Percentiles rank a stretch among this genome's conserved stretches.
Evolutionary conservation across 2,329 filamentous ascomycete species (phyloP).

Genomic region (Aureobasidium sp.): DNA sequence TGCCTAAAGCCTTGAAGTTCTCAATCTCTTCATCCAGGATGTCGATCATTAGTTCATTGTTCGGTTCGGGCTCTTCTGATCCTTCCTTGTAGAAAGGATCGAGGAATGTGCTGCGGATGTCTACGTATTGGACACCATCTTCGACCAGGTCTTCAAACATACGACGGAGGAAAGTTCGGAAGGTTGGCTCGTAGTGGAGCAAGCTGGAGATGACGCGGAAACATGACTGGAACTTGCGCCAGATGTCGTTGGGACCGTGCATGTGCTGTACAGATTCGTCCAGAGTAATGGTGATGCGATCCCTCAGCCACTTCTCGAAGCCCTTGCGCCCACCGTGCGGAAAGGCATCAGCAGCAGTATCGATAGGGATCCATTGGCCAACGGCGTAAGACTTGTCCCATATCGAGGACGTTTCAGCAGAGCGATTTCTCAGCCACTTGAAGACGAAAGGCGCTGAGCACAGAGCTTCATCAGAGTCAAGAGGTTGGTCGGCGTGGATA

Average conservation of each 20-base stretch:
- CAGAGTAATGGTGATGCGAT: constrained; percentile 62
- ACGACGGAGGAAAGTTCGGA: constrained; percentile 64
- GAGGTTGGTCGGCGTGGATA: constrained; percentile 52
- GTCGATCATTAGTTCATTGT: constrained; percentile 63
- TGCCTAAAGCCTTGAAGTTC: constrained; percentile 61
- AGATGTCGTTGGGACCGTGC: constrained; percentile 75
- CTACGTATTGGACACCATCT: constrained; percentile 80
- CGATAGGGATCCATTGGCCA: constrained; percentile 52
- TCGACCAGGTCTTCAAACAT: constrained; percentile 65
- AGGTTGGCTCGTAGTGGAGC: constrained; percentile 86
- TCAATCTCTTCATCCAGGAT: constrained; percentile 72
- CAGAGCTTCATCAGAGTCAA: constrained; percentile 49
- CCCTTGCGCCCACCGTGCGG: constrained; percentile 63
- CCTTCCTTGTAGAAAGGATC: constrained; percentile 62
- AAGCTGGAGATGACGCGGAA: constrained; percentile 69
- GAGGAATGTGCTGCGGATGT: constrained; percentile 70
- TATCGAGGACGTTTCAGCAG: constrained; percentile 43
- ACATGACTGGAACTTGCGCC: constrained; percentile 74
- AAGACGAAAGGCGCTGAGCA: constrained; percentile 56
- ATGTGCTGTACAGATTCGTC: constrained; percentile 72
- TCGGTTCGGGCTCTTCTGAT: constrained; percentile 57
- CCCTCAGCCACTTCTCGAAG: constrained; percentile 72
- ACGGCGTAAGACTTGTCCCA: constrained; percentile 61
- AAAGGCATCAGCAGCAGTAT: constrained; percentile 63
- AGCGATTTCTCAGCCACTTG: constrained; percentile 43